A percentile compares a stretch with the other conserved stretches of the same genome.
Evolutionary conservation across 1,139 yeast species (phyloP).

Genomic region (Pichia norvegensis): DNA sequence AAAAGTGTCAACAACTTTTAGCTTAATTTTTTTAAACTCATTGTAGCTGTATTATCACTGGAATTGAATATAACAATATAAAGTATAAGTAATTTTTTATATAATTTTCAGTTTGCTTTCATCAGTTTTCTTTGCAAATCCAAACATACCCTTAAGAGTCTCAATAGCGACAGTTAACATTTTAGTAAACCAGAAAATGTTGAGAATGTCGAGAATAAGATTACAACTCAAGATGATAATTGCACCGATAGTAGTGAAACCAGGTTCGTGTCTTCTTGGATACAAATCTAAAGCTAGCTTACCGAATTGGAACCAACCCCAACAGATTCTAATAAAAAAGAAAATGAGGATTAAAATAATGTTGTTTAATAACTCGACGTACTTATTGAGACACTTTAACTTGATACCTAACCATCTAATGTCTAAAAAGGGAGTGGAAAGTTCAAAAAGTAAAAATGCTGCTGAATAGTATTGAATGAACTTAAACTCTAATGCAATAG

Average conservation of each 20-base stretch:
- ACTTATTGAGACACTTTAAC: constrained; percentile 50
- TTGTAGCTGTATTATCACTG: too few relatives aligned
- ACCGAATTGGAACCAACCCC: constrained; percentile 77
- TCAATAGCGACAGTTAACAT: constrained; percentile 71
- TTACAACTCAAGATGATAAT: constrained; percentile 53
- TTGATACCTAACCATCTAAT: constrained; percentile 84
- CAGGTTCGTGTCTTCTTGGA: constrained; percentile 33
- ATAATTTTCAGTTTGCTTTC: constrained; percentile 26
- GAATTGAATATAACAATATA: background rate
- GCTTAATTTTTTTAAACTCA: background rate
- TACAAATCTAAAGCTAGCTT: constrained; percentile 48
- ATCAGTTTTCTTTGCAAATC: constrained; percentile 15
- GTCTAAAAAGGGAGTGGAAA: constrained; percentile 89
- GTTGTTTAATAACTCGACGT: constrained; percentile 59
- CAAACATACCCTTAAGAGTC: constrained; percentile 32
- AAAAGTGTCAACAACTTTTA: constrained; percentile 16
- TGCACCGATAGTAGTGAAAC: constrained; percentile 40
- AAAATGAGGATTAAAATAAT: constrained; percentile 58
- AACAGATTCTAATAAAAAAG: constrained; percentile 68
- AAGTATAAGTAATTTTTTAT: constrained; percentile 13
- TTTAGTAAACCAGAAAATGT: constrained; percentile 72
- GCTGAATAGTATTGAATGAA: constrained; percentile 82
- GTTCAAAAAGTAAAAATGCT: constrained; percentile 75
- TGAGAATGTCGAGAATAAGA: constrained; percentile 56
- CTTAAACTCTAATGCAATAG: constrained; percentile 50